These are phyloP conservation scores for Cucumis hystrix DNA, from an alignment of 306 rosid genomes.

Conservation along the genomic window DNA sequence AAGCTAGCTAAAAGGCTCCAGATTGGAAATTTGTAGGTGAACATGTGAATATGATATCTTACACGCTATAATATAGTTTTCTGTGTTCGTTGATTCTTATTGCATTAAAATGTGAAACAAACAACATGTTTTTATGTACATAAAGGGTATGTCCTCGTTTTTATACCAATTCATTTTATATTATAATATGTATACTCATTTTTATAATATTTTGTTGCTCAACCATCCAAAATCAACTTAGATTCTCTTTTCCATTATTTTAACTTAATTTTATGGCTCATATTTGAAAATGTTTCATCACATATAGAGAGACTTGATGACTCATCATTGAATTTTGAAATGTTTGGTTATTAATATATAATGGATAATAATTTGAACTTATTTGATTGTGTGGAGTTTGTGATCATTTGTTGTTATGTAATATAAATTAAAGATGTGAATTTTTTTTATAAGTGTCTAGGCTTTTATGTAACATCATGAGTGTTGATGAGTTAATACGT, in stretches of 20 bases:
- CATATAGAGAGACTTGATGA: neutral
- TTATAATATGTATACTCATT: neutral
- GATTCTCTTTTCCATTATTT: neutral
- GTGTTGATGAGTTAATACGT: neutral
- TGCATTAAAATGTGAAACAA: neutral
- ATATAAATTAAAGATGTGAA: no score
- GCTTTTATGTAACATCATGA: no score
- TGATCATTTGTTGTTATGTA: neutral
- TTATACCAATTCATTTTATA: neutral
- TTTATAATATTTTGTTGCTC: slow-evolving; percentile 7
- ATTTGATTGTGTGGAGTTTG: neutral
- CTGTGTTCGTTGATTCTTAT: neutral
- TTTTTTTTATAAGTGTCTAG: no score
- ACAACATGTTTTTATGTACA: neutral
- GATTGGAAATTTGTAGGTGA: slow-evolving; percentile 17
- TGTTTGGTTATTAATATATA: neutral
- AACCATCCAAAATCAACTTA: neutral
- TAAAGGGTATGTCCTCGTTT: neutral
- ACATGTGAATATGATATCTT: slow-evolving; percentile 10
- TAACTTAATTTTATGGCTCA: neutral
- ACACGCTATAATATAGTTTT: slow-evolving; percentile 14
- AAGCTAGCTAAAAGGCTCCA: neutral
- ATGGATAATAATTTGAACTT: neutral
- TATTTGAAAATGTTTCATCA: neutral
- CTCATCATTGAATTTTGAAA: neutral